These are phyloP conservation scores for Clonostachys rhizophaga DNA, from an alignment of 2,329 filamentous ascomycete genomes.

Conservation along the genomic window DNA sequence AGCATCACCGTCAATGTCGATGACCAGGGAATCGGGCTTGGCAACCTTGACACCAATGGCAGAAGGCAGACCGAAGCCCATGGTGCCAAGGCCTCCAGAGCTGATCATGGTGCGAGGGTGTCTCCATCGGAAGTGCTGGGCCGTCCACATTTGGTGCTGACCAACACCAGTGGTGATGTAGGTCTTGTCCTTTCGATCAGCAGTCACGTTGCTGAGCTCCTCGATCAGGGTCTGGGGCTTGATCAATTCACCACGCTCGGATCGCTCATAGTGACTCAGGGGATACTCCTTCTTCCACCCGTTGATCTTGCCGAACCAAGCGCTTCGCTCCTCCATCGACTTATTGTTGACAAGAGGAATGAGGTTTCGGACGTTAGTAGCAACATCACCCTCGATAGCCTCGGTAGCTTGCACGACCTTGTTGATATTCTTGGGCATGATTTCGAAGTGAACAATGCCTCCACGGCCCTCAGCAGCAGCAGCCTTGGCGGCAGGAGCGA, in stretches of 20 bases:
- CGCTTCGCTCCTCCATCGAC: constrained; percentile 60
- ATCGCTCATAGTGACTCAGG: constrained; percentile 73
- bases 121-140: constrained; percentile 94
- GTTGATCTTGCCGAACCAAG: constrained; percentile 87
- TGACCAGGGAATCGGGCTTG: constrained; percentile 72
- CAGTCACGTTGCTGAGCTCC: constrained; percentile 81
- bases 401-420: constrained; percentile 97
- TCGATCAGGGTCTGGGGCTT: constrained; percentile 94
- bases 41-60: constrained; percentile 92
- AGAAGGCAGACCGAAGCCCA: constrained; percentile 92
- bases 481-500: constrained; percentile 81
- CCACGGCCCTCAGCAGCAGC: constrained; percentile 82
- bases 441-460: constrained; percentile 96
- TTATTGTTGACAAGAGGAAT: constrained; percentile 66
- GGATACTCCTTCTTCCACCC: constrained; percentile 92
- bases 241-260: constrained; percentile 72
- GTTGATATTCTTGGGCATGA: constrained; percentile 99
- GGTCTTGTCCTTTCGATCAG: constrained; percentile 73
- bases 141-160: constrained; percentile 97
- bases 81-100: constrained; percentile 79
- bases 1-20: constrained; percentile 97
- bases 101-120: constrained; percentile 92
- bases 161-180: constrained; percentile 93
- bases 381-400: constrained; percentile 90
- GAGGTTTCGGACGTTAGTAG: constrained; percentile 69